A percentile compares a stretch with the other conserved stretches of the same genome.
Conservation (phyloP, 1,139 yeast species). For the Trichomonascaceae sp. region DNA sequence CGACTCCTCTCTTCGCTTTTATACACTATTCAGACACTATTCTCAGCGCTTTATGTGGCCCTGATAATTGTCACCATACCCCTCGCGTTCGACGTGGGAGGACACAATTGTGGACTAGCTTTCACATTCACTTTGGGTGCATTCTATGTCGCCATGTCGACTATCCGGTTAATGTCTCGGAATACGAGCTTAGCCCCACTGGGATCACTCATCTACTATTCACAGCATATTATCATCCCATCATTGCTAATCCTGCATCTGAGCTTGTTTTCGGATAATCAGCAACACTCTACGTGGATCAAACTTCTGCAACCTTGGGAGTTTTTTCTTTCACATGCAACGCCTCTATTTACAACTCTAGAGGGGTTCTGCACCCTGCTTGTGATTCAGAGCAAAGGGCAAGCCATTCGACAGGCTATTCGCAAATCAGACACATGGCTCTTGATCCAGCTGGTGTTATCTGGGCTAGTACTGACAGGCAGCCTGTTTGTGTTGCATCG, state of each 20-base stretch:
- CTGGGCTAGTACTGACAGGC: slow-evolving; percentile 65
- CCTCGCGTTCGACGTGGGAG: slow-evolving; percentile 91
- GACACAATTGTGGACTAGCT: slow-evolving; percentile 76
- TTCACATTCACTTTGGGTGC: slow-evolving; percentile 65
- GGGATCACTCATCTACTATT: slow-evolving; percentile 52
- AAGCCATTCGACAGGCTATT: slow-evolving; percentile 64
- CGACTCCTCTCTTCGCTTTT: no score
- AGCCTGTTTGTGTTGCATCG: slow-evolving; percentile 70
- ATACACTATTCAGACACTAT: slow-evolving; percentile 17
- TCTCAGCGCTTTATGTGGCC: slow-evolving; percentile 29
- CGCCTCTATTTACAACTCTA: slow-evolving; percentile 74
- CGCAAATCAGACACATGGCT: slow-evolving; percentile 67
- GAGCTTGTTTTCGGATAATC: slow-evolving; percentile 34
- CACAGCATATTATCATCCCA: slow-evolving; percentile 69
- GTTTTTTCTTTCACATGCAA: slow-evolving; percentile 55
- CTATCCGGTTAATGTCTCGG: slow-evolving; percentile 46
- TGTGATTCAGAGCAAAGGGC: slow-evolving; percentile 84
- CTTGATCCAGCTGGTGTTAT: slow-evolving; percentile 55
- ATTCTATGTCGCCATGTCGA: slow-evolving; percentile 59
- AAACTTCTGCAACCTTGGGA: slow-evolving; percentile 51
- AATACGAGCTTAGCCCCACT: slow-evolving; percentile 35
- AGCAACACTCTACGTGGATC: slow-evolving; percentile 19
- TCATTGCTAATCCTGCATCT: slow-evolving; percentile 64
- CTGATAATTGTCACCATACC: slow-evolving; percentile 78
- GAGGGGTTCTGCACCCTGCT: slow-evolving; percentile 90